phyloP scores from a whole-genome alignment of 495 filamentous ascomycete species.

The Hyaloscypha finlandica region DNA sequence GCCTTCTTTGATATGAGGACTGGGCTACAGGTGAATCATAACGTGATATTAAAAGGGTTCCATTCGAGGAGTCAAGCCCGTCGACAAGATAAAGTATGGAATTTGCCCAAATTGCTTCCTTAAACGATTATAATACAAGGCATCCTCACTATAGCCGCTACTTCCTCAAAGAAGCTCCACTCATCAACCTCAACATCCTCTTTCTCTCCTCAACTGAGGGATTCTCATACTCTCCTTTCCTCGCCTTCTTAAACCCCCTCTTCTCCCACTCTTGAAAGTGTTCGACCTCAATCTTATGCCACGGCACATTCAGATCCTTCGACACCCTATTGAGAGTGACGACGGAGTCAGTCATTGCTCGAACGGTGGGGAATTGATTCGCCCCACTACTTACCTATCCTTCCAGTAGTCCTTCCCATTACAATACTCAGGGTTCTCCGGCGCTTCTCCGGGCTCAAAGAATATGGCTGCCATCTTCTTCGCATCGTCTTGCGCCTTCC shows the following conservation, averaged over 20 bases:
- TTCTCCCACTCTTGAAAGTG: conserved; percentile 36
- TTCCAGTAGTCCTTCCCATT: conserved; percentile 13
- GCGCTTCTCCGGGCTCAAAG: conserved; percentile 10
- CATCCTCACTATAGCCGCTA: not conserved
- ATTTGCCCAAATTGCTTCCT: no score
- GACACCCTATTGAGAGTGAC: conserved; percentile 25
- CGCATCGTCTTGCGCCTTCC: not conserved
- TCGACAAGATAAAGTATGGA: no score
- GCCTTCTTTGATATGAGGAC: no score
- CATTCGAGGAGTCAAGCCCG: no score
- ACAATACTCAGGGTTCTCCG: not conserved
- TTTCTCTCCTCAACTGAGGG: conserved; percentile 20
- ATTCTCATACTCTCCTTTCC: conserved; percentile 33
- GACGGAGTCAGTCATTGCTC: no score
- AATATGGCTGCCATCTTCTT: conserved; percentile 20
- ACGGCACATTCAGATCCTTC: conserved; percentile 38
- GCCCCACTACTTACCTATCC: conserved; percentile 25
- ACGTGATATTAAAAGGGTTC: no score
- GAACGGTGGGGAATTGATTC: no score
- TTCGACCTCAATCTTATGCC: conserved; percentile 35
- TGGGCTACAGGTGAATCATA: no score
- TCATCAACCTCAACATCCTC: conserved; percentile 1
- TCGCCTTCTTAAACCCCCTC: conserved; percentile 36
- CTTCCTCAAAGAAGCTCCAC: conserved; percentile 17
- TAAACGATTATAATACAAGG: no score